Percentiles rank a stretch among this genome's conserved stretches.
Conservation (phyloP, 768 basidiomycete species). For the Postia placenta region DNA sequence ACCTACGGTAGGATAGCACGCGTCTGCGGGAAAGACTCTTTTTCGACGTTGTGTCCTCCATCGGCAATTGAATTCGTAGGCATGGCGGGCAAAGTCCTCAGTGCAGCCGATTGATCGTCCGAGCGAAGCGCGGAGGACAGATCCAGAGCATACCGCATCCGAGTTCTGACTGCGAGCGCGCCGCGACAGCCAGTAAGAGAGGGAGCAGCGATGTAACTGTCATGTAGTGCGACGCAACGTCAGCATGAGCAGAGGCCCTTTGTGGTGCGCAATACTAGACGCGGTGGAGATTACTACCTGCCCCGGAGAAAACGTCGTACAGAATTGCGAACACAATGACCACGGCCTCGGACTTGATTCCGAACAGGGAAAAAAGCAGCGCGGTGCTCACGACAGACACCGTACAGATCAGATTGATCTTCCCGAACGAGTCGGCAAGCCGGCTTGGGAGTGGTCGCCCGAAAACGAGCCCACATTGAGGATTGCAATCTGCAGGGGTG, state of each 20-base stretch:
- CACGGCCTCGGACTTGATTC: constrained; percentile 25
- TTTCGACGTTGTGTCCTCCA: too few relatives aligned
- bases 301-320: constrained; percentile 42
- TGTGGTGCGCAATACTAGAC: too few relatives aligned
- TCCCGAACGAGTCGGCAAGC: constrained; percentile 42
- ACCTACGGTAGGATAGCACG: too few relatives aligned
- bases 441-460: constrained; percentile 54
- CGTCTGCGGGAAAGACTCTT: too few relatives aligned
- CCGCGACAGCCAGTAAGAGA: background rate
- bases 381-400: constrained; percentile 26
- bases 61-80: too few relatives aligned
- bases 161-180: background rate
- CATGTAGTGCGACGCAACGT: background rate
- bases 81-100: too few relatives aligned
- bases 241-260: too few relatives aligned
- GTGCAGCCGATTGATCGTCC: too few relatives aligned
- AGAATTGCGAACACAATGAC: constrained; percentile 35
- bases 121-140: too few relatives aligned
- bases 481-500: constrained; percentile 47
- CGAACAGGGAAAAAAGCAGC: constrained; percentile 34
- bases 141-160: too few relatives aligned
- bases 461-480: constrained; percentile 46
- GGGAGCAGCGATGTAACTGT: background rate
- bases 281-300: constrained; percentile 26
- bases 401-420: constrained; percentile 35